phyloP scores from a whole-genome alignment of 83 land plant genomes.

The Larix sibirica region DNA sequence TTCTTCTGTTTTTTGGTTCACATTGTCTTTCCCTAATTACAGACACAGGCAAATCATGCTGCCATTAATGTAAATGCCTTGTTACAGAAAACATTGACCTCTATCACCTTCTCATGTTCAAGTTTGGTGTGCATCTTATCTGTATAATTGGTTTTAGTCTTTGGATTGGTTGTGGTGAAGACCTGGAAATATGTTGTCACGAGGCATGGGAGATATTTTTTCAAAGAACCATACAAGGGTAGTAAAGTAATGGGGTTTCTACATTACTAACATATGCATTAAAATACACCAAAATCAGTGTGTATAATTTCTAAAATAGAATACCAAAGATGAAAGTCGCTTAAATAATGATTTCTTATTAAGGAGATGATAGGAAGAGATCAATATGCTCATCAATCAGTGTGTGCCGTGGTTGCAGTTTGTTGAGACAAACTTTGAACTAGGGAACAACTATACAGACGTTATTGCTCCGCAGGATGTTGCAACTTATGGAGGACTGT shows the following conservation, averaged over 20 bases:
- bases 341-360: neutral
- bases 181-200: neutral
- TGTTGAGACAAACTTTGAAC: conserved; percentile 78
- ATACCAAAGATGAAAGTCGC: neutral
- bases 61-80: neutral
- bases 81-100: no score
- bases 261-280: neutral
- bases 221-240: no score
- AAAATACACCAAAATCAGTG: neutral
- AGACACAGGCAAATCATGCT: neutral
- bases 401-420: conserved; percentile 59
- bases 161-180: neutral
- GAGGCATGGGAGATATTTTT: neutral
- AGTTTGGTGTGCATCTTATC: neutral
- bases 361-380: neutral
- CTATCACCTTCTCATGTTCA: neutral
- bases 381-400: neutral
- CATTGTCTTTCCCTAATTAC: no score
- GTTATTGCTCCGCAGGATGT: conserved; percentile 98
- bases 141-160: neutral
- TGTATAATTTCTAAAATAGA: neutral
- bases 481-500: conserved; percentile 97
- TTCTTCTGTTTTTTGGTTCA: no score
- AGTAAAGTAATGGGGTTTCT: neutral
- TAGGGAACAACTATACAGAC: conserved; percentile 79